Base-by-base conservation (phyloP, 768 basidiomycete species). In the Tephrocybe sp. region DNA sequence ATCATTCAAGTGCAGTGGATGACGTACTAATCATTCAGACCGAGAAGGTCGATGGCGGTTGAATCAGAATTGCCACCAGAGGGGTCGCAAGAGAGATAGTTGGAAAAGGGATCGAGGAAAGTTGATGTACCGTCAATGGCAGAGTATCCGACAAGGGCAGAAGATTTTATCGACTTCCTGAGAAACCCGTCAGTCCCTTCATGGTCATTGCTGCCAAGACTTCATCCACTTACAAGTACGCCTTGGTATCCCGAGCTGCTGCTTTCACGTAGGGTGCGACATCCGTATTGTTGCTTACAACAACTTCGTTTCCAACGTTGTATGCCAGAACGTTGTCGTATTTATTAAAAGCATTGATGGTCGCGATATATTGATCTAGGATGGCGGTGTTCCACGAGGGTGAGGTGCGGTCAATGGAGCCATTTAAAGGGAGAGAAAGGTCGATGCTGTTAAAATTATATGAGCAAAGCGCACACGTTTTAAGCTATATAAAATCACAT, bases 281-380 rank as follows among this genome's bases (percentile, higher is more conserved):
- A 26, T 70, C 72, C 13, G 89, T 89, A 46, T 71, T 68, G 36
- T 78, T 76, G 16, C 70, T 40, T 9, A 74, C 63, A 20, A 77
- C 76, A 30, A 84, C 87, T 69, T 96, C 94, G 61, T 97, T 97
- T 17, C 92, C 94, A 52, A 97, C 77, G 62, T 95, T 96, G 71
- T 78, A 95, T 10, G 85, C 93, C 49, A 96, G 72, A 13, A 97
- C 80, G 58, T 97, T 97, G 74, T 90, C 83, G 60, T 96, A 97
- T 65, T 89, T 83, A 63, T 75, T 76, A 74, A 95, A 95, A 0
- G 72, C 74, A 55, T 90, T 75, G 59, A 96, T 88, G 22, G 92
- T 96, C 23, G 65, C 63, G 53, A 87, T 76, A 67, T 95, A 97
- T 52, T 82, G 76, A 64, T 92, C 78, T 32, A 89, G 70, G n/a